Percentiles rank a stretch among this genome's conserved stretches.
These are phyloP conservation scores for Ogataea minuta DNA, from an alignment of 805 yeast genomes.

Conservation along the genomic window DNA sequence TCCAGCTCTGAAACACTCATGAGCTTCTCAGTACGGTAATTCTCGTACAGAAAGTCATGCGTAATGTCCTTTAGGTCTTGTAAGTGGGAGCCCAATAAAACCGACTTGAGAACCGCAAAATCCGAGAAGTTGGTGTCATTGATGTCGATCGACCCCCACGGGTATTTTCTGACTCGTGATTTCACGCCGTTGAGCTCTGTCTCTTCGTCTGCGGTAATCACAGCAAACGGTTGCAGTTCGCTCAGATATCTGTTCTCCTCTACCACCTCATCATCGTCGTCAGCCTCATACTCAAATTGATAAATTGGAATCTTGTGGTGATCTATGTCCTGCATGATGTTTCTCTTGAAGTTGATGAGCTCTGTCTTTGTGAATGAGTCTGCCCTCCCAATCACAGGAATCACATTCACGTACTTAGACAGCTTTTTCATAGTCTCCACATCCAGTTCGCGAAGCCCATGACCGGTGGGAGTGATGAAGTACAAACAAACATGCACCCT, in stretches of 20 bases:
- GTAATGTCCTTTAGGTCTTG: constrained; percentile 66
- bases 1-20: constrained; percentile 49
- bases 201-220: constrained; percentile 62
- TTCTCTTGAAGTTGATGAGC: constrained; percentile 56
- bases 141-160: constrained; percentile 70
- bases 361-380: constrained; percentile 68
- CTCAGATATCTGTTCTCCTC: constrained; percentile 66
- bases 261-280: constrained; percentile 65
- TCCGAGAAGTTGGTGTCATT: constrained; percentile 52
- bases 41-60: constrained; percentile 61
- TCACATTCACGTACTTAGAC: constrained; percentile 68
- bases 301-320: constrained; percentile 69
- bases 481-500: constrained; percentile 73
- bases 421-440: constrained; percentile 67
- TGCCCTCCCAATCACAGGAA: constrained; percentile 69
- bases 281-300: constrained; percentile 69
- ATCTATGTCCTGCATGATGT: constrained; percentile 60
- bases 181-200: constrained; percentile 48
- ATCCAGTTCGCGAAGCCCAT: constrained; percentile 73
- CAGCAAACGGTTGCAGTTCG: constrained; percentile 71
- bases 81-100: constrained; percentile 56
- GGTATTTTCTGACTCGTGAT: constrained; percentile 63
- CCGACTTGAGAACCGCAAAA: constrained; percentile 53
- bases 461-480: constrained; percentile 74
- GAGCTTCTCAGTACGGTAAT: constrained; percentile 62